Percentiles rank a stretch among this genome's conserved stretches.
Conservation (phyloP, 108 stramenopile species). For the Cyclostephanos tholiformis region DNA sequence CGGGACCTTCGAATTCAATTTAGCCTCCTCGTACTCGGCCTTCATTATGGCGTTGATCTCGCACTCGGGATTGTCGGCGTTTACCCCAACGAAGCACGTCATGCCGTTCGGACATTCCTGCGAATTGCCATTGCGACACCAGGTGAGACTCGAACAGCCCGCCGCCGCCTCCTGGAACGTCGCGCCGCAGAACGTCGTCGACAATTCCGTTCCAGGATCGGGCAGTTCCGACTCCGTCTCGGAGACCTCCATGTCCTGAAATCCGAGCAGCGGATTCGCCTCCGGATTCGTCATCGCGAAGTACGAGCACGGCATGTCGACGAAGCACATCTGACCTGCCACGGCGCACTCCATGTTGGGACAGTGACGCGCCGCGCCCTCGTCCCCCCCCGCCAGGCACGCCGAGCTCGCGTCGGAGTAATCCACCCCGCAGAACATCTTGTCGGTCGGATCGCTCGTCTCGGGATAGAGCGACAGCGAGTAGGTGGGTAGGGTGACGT, state of each 20-base stretch:
- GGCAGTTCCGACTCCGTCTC: slow-evolving; percentile 23
- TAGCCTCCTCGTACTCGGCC: slow-evolving; percentile 27
- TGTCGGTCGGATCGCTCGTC: slow-evolving; percentile 33
- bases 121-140: slow-evolving; percentile 42
- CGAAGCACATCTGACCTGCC: slow-evolving; percentile 29
- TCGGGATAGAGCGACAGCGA: slow-evolving; percentile 28
- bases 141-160: slow-evolving; percentile 17
- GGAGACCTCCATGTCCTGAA: slow-evolving; percentile 2
- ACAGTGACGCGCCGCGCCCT: slow-evolving; percentile 30
- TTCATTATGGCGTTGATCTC: slow-evolving; percentile 51
- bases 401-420: slow-evolving; percentile 29
- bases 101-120: slow-evolving; percentile 53
- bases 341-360: slow-evolving; percentile 34
- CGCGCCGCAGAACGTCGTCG: slow-evolving; percentile 36
- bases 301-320: slow-evolving; percentile 49
- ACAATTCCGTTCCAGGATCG: slow-evolving; percentile 29
- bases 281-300: slow-evolving; percentile 39
- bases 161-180: slow-evolving; percentile 35
- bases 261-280: slow-evolving; percentile 13
- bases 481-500: slow-evolving; percentile 41
- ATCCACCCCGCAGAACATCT: slow-evolving; percentile 46
- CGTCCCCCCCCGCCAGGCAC: slow-evolving; percentile 32
- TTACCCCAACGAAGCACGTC: slow-evolving; percentile 37
- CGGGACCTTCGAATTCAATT: background rate
- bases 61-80: slow-evolving; percentile 31